Conservation (phyloP, 306 rosid species). For the Pterocarpus macrocarpus region DNA sequence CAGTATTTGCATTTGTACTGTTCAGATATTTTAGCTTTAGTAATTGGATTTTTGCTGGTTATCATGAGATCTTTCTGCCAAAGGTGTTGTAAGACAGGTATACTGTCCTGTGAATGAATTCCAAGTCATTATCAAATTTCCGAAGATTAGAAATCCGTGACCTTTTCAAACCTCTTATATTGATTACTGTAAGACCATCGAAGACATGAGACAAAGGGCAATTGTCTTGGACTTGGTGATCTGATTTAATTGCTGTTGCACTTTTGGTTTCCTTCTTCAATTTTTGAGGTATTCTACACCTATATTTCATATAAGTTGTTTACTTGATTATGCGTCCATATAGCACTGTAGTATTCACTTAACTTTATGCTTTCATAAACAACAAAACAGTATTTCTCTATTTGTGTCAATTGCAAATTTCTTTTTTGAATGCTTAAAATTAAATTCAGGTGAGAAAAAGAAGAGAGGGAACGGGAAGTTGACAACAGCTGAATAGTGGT, state of each 20-base stretch:
- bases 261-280: neutral
- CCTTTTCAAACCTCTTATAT: no score
- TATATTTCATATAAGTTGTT: neutral
- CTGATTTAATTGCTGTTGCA: constrained; percentile 2
- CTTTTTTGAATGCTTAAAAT: constrained; percentile 19
- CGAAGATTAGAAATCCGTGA: no score
- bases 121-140: no score
- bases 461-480: constrained; percentile 15
- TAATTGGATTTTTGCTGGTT: no score
- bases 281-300: constrained; percentile 1
- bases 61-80: no score
- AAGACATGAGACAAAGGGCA: neutral
- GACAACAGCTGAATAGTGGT: constrained; percentile 58
- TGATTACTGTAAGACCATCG: no score
- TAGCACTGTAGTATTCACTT: neutral
- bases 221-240: constrained; percentile 11
- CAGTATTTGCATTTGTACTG: no score
- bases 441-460: constrained; percentile 26
- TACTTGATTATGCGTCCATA: neutral
- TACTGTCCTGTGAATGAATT: no score
- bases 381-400: neutral
- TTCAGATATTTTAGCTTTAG: no score
- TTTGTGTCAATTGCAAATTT: neutral
- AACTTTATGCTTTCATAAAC: constrained; percentile 32
- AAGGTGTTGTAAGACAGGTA: no score